Evolutionary conservation across 2,329 filamentous ascomycete genomes (phyloP), one percentile per base, ranked within the genome.

Genomic region (Neocucurbitaria cava): DNA sequence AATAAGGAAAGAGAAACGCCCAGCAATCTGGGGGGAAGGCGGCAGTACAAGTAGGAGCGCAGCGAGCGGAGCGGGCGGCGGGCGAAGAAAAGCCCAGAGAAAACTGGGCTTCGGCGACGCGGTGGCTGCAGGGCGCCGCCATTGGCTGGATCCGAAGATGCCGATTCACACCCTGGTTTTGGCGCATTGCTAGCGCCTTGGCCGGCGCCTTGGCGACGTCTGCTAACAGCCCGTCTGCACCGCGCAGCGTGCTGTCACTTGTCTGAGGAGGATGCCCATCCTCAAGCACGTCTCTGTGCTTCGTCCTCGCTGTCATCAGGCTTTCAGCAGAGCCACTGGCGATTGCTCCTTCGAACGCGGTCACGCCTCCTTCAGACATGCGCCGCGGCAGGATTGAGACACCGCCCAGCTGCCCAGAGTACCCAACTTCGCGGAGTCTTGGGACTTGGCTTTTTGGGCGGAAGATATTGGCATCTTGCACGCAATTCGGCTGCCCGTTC

Each of bases 31-130:
- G 42, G 30, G 40, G 40, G 40, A 28, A 43, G 33, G 28, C 21
- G 28, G 26, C 44, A 52, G 46, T 46, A 52, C 46, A 41, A 41
- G 33, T 49, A 33, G 24, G 42, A 39, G 38, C 33, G 47, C 41
- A 43, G 41, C 38, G 28, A 41, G 38, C 51, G 51, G 45, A 54
- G 30, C 42, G 41, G 47, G 38, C 9, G 41, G 52, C 46, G 46
- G 46, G 52, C 52, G 52, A 49, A 40, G 47, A 51, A 36, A 38
- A 36, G 41, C 47, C 47, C 36, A 49, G 46, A 53, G 40, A 53
- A 43, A 31, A 21, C 42, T 31, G 49, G 46, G 26, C 41, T 26
- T 45, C 31, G 31, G 31, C 31, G 31, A 11, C 30, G 31, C 31
- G 3, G 31, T 15, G 31, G 31, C 31, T 35, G 31, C 13, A 8